These are phyloP conservation scores for Dothistroma septosporum DNA, from an alignment of 2,329 filamentous ascomycete genomes.

Conservation along the genomic window DNA sequence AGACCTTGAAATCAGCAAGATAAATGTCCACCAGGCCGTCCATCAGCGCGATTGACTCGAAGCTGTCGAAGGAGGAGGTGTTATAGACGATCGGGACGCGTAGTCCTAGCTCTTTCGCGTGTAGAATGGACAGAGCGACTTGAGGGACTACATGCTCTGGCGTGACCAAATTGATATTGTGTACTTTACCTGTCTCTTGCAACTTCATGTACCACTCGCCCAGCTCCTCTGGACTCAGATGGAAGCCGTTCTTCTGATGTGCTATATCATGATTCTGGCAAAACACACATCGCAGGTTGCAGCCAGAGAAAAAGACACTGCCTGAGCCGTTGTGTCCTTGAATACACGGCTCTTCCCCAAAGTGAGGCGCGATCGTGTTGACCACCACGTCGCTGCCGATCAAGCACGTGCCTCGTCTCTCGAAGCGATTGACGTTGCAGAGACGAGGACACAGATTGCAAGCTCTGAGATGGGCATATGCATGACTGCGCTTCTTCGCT, in stretches of 20 bases:
- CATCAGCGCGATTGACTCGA: constrained; percentile 66
- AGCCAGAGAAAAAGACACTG: constrained; percentile 75
- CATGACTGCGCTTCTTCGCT: constrained; percentile 66
- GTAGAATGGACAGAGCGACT: constrained; percentile 70
- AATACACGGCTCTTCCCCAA: constrained; percentile 78
- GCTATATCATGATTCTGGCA: constrained; percentile 83
- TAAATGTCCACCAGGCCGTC: constrained; percentile 82
- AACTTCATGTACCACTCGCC: constrained; percentile 80
- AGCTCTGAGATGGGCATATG: constrained; percentile 69
- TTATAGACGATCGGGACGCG: constrained; percentile 77
- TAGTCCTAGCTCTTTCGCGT: constrained; percentile 66
- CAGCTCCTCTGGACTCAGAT: constrained; percentile 72
- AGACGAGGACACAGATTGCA: constrained; percentile 77
- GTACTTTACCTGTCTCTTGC: constrained; percentile 72
- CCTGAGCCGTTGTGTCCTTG: constrained; percentile 78
- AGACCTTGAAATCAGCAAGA: constrained; percentile 84
- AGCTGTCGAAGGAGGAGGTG: constrained; percentile 74
- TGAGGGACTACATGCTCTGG: constrained; percentile 85
- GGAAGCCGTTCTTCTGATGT: constrained; percentile 75
- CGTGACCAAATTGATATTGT: constrained; percentile 86
- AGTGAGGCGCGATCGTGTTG: constrained; percentile 80
- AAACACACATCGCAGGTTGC: constrained; percentile 68
- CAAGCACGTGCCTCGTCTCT: constrained; percentile 72
- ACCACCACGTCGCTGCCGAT: constrained; percentile 73
- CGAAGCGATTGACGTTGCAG: constrained; percentile 76